A percentile compares a stretch with the other conserved stretches of the same genome.
These are phyloP conservation scores for Boechera divaricarpa DNA, from an alignment of 345 rosid genomes.

Conservation along the genomic window DNA sequence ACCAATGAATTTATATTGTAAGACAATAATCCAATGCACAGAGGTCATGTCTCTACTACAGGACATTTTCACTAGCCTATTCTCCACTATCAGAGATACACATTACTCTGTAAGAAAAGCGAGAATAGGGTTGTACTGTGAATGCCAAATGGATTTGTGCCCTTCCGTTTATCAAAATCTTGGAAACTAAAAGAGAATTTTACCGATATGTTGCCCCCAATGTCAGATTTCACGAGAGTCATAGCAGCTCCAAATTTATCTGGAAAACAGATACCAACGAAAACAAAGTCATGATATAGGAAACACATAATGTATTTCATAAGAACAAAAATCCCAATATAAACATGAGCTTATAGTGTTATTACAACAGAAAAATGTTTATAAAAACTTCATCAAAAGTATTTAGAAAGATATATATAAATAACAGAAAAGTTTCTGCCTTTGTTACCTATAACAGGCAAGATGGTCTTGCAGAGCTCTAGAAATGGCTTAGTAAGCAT, in stretches of 20 bases:
- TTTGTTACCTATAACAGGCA: conserved; percentile 77
- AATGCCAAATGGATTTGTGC: conserved; percentile 6
- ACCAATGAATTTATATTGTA: background rate
- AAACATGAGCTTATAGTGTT: background rate
- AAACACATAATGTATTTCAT: conserved; percentile 14
- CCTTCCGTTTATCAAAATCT: background rate
- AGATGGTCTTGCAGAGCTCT: conserved; percentile 81
- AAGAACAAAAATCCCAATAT: conserved; percentile 1
- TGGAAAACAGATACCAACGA: conserved; percentile 41
- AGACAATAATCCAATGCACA: conserved; percentile 19
- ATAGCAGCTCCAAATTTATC: conserved; percentile 95
- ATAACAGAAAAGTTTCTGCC: background rate
- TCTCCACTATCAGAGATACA: conserved; percentile 5
- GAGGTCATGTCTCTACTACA: background rate
- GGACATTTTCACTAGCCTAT: background rate
- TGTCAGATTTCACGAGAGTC: conserved; percentile 86
- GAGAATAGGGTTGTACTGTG: background rate
- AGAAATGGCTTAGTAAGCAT: conserved; percentile 86
- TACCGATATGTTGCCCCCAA: conserved; percentile 91
- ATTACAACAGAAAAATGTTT: background rate
- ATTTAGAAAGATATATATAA: background rate
- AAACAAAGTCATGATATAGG: conserved; percentile 1
- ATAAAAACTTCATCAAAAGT: background rate
- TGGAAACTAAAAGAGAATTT: conserved; percentile 25
- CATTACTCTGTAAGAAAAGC: conserved; percentile 4